A percentile compares a stretch with the other conserved stretches of the same genome.
These are phyloP conservation scores for Singerocomus inundabilis DNA, from an alignment of 1,284 basidiomycete species.

Conservation along the genomic window DNA sequence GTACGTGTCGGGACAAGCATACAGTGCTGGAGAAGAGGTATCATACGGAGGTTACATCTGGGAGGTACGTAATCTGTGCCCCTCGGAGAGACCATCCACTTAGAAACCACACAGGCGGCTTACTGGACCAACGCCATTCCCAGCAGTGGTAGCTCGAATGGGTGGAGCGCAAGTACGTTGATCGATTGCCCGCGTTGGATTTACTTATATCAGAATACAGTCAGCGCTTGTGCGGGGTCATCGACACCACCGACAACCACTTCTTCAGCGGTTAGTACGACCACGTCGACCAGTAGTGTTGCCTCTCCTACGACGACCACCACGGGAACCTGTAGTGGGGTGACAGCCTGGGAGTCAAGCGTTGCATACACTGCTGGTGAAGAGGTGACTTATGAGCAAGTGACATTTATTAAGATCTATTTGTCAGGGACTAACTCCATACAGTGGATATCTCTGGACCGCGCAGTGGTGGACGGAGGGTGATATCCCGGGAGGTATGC, in stretches of 20 bases:
- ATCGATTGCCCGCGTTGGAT: conserved; percentile 5
- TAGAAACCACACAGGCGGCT: conserved; percentile 45
- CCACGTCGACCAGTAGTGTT: conserved; percentile 21
- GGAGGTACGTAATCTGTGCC: conserved; percentile 42
- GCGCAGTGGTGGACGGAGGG: conserved; percentile 58
- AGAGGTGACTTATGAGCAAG: conserved; percentile 52
- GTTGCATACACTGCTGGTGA: conserved; percentile 50
- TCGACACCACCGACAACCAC: conserved; percentile 16
- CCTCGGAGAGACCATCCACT: not conserved
- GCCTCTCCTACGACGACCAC: conserved; percentile 27
- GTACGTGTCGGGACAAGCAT: conserved; percentile 48
- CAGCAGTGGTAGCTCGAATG: conserved; percentile 42
- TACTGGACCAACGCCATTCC: conserved; percentile 56
- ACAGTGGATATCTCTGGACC: conserved; percentile 57
- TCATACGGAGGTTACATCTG: conserved; percentile 64
- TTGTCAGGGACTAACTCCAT: conserved; percentile 3
- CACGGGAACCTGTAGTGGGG: conserved; percentile 46
- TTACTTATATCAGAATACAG: conserved; percentile 26
- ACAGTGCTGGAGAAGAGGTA: conserved; percentile 51
- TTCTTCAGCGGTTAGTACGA: conserved; percentile 1
- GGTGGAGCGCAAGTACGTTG: conserved; percentile 63
- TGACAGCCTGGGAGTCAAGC: conserved; percentile 47
- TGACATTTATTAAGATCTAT: conserved; percentile 3
- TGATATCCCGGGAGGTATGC: conserved; percentile 51
- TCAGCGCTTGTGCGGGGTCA: conserved; percentile 46